Conservation (phyloP, 2,329 filamentous ascomycete genomes). For the Penicillium hesseltinei region DNA sequence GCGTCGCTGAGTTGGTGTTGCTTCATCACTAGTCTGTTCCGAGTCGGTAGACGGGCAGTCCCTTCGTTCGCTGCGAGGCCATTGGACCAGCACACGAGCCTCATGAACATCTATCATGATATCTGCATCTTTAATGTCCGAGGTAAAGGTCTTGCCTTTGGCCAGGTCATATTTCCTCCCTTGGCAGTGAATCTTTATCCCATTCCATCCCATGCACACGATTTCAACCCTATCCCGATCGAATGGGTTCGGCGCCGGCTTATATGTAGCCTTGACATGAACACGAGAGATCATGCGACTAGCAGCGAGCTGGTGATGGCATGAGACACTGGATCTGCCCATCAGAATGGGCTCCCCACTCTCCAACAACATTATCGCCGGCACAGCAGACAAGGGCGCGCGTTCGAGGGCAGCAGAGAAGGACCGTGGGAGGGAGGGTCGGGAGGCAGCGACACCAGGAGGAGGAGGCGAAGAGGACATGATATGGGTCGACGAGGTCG, state of each 20-base stretch:
- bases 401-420: conserved; percentile 67
- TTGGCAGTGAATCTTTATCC: conserved; percentile 86
- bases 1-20: conserved; percentile 37
- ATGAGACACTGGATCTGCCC: conserved; percentile 91
- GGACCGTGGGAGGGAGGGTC: conserved; percentile 59
- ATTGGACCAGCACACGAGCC: conserved; percentile 81
- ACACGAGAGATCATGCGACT: conserved; percentile 92
- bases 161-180: conserved; percentile 79
- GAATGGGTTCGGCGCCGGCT: conserved; percentile 65
- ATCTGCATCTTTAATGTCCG: conserved; percentile 80
- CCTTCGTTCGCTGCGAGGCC: conserved; percentile 66
- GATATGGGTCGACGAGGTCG: conserved; percentile 90
- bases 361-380: conserved; percentile 74
- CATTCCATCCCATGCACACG: conserved; percentile 93
- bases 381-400: conserved; percentile 76
- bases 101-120: conserved; percentile 97
- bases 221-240: conserved; percentile 80
- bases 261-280: conserved; percentile 84
- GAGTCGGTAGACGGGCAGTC: conserved; percentile 55
- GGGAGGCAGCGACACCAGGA: conserved; percentile 52
- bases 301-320: conserved; percentile 89
- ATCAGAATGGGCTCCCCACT: conserved; percentile 81
- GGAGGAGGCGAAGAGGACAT: conserved; percentile 76
- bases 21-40: conserved; percentile 69
- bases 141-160: conserved; percentile 87